These are phyloP conservation scores for Tausonia pullulans DNA, from an alignment of 1,284 basidiomycete genomes.

Conservation along the genomic window DNA sequence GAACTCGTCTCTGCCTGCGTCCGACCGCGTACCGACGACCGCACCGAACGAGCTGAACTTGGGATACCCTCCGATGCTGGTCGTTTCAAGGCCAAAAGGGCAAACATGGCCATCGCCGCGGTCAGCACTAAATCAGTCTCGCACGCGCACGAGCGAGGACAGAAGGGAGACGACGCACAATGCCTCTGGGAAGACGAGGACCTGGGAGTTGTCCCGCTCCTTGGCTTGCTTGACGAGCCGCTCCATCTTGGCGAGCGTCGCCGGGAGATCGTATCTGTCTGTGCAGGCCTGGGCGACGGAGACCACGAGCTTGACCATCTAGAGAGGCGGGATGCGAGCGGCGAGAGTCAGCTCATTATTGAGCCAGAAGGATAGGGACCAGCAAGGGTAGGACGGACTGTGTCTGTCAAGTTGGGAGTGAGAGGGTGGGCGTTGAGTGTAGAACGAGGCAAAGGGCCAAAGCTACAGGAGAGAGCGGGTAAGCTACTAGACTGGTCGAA, in stretches of 20 bases:
- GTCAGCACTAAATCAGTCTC: background rate
- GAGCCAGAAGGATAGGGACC: too few species aligned
- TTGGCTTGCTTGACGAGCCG: slow-evolving; percentile 18
- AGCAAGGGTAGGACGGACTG: too few species aligned
- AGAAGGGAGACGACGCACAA: slow-evolving; percentile 15
- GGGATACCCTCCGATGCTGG: slow-evolving; percentile 49
- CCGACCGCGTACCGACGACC: slow-evolving; percentile 44
- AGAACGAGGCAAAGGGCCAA: too few species aligned
- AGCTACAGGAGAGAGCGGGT: too few species aligned
- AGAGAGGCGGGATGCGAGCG: too few species aligned
- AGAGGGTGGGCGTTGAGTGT: too few species aligned
- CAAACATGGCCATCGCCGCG: background rate
- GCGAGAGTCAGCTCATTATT: too few species aligned
- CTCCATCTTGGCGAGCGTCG: slow-evolving; percentile 21
- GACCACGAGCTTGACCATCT: slow-evolving; percentile 14
- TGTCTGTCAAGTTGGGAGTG: too few species aligned
- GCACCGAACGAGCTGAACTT: slow-evolving; percentile 51
- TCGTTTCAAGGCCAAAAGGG: background rate
- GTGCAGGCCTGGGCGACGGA: slow-evolving; percentile 21
- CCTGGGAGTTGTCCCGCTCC: slow-evolving; percentile 18
- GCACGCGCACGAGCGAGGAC: background rate
- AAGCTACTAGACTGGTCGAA: too few species aligned
- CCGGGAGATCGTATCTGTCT: slow-evolving; percentile 16
- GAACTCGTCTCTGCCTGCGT: slow-evolving; percentile 51
- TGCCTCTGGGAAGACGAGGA: slow-evolving; percentile 23